phyloP scores from a whole-genome alignment of 2,329 filamentous ascomycete species.

The Exophiala phaeomuriformis region DNA sequence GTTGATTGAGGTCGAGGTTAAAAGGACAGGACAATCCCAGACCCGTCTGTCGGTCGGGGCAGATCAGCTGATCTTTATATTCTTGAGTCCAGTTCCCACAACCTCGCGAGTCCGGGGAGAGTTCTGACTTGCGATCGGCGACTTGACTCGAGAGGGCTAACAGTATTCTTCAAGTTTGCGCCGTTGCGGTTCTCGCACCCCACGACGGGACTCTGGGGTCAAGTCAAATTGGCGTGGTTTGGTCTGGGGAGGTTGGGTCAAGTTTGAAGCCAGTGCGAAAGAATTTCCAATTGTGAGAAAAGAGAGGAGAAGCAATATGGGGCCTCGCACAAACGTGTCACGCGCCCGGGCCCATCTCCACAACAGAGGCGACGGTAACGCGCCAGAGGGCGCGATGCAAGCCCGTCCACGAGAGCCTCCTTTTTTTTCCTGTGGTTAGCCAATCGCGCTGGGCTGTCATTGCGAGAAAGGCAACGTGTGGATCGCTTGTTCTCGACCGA shows the following conservation, averaged over 20 bases:
- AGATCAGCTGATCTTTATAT: slow-evolving; percentile 9
- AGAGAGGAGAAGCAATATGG: slow-evolving; percentile 4
- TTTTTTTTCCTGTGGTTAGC: too few species aligned
- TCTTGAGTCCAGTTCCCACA: neutral
- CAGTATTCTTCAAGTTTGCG: too few species aligned
- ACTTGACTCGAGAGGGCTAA: neutral
- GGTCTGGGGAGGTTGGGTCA: neutral
- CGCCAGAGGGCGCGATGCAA: too few species aligned
- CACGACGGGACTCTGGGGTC: neutral
- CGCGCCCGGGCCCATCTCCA: neutral
- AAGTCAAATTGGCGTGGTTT: neutral
- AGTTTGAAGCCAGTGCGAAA: neutral
- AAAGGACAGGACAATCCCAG: neutral
- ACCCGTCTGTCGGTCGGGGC: neutral
- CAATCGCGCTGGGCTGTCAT: too few species aligned
- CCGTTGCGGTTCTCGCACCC: neutral
- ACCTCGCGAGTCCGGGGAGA: neutral
- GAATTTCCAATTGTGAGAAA: slow-evolving; percentile 4
- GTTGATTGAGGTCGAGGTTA: neutral
- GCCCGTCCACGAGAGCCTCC: too few species aligned
- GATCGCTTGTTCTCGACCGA: too few species aligned
- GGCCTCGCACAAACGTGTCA: slow-evolving; percentile 1
- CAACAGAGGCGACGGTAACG: neutral
- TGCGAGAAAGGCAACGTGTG: too few species aligned
- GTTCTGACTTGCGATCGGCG: neutral